Conservation (phyloP, 2,329 filamentous ascomycete species). For the Penicillium sp. region DNA sequence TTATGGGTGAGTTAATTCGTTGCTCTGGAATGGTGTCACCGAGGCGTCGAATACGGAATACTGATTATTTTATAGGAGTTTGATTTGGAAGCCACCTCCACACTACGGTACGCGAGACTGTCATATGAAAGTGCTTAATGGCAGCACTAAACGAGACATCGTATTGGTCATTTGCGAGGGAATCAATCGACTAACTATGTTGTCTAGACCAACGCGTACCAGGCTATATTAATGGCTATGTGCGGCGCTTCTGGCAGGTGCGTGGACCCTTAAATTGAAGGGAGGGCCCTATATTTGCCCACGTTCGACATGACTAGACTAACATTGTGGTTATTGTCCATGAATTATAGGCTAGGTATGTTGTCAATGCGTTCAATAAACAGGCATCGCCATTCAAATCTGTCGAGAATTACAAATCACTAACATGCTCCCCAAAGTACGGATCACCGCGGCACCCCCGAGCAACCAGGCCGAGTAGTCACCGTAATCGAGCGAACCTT, state of each 20-base stretch:
- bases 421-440: slow-evolving; percentile 57
- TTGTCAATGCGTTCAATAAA: background rate
- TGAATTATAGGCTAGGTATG: slow-evolving; percentile 34
- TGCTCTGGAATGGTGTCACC: background rate
- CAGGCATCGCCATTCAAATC: background rate
- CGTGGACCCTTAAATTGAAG: slow-evolving; percentile 32
- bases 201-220: slow-evolving; percentile 73
- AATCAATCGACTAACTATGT: background rate
- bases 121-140: background rate
- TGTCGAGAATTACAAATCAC: background rate
- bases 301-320: background rate
- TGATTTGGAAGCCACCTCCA: slow-evolving; percentile 98
- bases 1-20: slow-evolving; percentile 71
- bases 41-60: background rate
- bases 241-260: slow-evolving; percentile 97
- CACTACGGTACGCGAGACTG: slow-evolving; percentile 70
- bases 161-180: background rate
- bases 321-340: background rate
- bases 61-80: slow-evolving; percentile 60
- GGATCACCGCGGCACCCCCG: slow-evolving; percentile 90
- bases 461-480: slow-evolving; percentile 84
- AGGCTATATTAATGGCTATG: slow-evolving; percentile 90
- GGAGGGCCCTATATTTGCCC: background rate
- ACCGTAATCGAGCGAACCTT: slow-evolving; percentile 83
- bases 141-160: background rate